Evolutionary conservation across 1,284 basidiomycete genomes (phyloP), one percentile per base, ranked within the genome.

Genomic region (Bondarzewia mesenterica): DNA sequence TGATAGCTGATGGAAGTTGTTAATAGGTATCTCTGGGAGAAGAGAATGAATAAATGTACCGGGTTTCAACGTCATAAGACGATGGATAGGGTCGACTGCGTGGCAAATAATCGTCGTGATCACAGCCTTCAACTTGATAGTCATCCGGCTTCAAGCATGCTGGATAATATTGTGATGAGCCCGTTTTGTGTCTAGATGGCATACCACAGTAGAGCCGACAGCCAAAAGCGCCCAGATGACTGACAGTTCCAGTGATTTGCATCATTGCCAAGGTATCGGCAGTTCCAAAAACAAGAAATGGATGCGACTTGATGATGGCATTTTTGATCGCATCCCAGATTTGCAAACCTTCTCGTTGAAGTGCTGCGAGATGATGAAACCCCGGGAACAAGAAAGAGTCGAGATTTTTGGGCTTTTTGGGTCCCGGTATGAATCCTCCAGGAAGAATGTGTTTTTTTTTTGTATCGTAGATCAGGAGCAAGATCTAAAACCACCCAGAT

Each of bases 301-400:
- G 47, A 25, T 50, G 5, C 2, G 58, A 58, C 18, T 27, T 29
- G 36, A 52, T 49, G 4, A 50, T 16, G 4, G 12, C 21, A 8
- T 58, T 37, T 15, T 49, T 22, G 14, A 26, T 26, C 14, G 51
- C 59, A 58, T 65, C 58, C 61, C 63, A 62, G 20, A 60, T 48
- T 2, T 22, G 23, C 1, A 62, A 45, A 10, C 58, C 58, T 39
- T 60, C 54, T 21, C 48, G 49, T 45, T 52, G 48, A 5, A 61
- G 47, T 5, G 56, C 58, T 5, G 50, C 36, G 18, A 58, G 21
- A 49, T 66, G 64, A 39, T 55, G 49, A n/a, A 67, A 36, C 14
- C 62, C 59, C 22, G 59, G 58, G 43, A 65, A 68, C 0, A 68
- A 43, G 52, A 67, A 72, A 1, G 66, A 69, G 20, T 72, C 65